phyloP scores from a whole-genome alignment of 768 basidiomycete genomes.

The Tulasnella sp. region DNA sequence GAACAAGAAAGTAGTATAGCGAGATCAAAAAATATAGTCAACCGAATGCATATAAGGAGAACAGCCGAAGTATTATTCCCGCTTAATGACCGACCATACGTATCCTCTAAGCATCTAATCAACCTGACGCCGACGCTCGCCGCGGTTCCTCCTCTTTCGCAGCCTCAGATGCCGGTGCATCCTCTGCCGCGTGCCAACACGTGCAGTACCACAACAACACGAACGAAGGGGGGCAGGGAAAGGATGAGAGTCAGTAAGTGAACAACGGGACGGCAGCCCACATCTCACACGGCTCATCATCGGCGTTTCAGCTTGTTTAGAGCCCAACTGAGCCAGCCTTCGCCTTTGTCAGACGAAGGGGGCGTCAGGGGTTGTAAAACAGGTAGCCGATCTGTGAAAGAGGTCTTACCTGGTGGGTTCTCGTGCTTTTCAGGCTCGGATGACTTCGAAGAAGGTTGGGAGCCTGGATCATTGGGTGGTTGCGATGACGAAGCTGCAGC shows the following conservation, averaged over 20 bases:
- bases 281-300: constrained; percentile 8
- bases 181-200: neutral
- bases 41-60: too few relatives aligned
- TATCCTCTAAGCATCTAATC: neutral
- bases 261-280: neutral
- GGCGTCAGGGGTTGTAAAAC: constrained; percentile 1
- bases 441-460: neutral
- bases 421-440: neutral
- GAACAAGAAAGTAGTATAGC: too few relatives aligned
- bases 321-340: constrained; percentile 12
- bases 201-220: neutral
- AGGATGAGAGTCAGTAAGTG: neutral
- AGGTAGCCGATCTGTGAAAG: neutral
- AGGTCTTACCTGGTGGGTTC: neutral
- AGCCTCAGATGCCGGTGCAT: constrained; percentile 4
- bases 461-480: neutral
- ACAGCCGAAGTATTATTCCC: too few relatives aligned
- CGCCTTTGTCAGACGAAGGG: constrained; percentile 9
- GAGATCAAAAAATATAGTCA: too few relatives aligned
- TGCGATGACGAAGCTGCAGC: constrained; percentile 1
- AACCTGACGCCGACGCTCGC: neutral
- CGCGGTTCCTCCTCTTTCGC: neutral
- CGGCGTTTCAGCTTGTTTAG: constrained; percentile 2
- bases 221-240: constrained; percentile 4
- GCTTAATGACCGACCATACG: neutral